phyloP scores from a whole-genome alignment of 2,329 filamentous ascomycete species.

The Botrytis porri region DNA sequence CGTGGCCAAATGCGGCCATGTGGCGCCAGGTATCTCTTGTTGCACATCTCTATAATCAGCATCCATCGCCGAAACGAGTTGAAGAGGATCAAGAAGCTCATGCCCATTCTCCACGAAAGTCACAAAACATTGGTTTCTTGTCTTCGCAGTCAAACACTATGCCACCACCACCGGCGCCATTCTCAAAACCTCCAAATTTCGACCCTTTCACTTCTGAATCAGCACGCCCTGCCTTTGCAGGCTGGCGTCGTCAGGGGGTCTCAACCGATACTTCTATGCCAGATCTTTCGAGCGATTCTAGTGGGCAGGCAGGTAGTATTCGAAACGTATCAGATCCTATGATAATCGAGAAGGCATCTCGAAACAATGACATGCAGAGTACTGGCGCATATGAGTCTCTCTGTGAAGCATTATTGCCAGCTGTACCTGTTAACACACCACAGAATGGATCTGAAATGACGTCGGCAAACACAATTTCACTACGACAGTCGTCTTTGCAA shows the following conservation, averaged over 20 bases:
- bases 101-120: conserved; percentile 56
- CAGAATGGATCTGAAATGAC: conserved; percentile 23
- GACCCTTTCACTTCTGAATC: conserved; percentile 43
- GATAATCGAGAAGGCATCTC: conserved; percentile 26
- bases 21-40: conserved; percentile 53
- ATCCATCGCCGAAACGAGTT: conserved; percentile 40
- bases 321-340: conserved; percentile 36
- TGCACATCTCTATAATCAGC: conserved; percentile 33
- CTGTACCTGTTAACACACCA: conserved; percentile 33
- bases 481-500: conserved; percentile 3
- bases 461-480: background rate
- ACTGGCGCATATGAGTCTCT: conserved; percentile 34
- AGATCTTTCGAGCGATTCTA: conserved; percentile 41
- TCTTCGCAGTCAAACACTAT: conserved; percentile 6
- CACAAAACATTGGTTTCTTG: conserved; percentile 28
- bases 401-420: conserved; percentile 35
- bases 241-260: conserved; percentile 40
- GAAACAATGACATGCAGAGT: conserved; percentile 30
- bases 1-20: conserved; percentile 75
- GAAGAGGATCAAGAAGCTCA: conserved; percentile 53
- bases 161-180: conserved; percentile 26
- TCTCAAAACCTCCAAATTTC: conserved; percentile 36
- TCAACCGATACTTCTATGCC: conserved; percentile 48
- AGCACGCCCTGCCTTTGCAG: conserved; percentile 24
- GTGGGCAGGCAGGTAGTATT: conserved; percentile 38